Evolutionary conservation across 2,329 filamentous ascomycete species (phyloP), one percentile per base, ranked within the genome.

Genomic region (Dothidotthia symphoricarpi): DNA sequence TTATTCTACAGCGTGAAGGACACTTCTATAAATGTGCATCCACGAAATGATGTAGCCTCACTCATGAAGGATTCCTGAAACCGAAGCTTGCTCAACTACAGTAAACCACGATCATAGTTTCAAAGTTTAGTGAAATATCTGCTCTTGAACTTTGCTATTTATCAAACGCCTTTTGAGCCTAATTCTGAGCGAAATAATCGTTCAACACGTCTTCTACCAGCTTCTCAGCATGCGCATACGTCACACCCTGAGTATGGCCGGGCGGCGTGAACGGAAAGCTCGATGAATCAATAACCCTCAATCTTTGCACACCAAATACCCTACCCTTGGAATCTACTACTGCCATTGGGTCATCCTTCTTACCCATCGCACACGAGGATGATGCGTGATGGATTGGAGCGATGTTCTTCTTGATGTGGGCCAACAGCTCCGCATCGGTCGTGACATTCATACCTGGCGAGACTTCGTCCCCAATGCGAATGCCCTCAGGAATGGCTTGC

Each of bases 271-370:
- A 55, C 0, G 64, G 53, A 31, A 69, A 58, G 12, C 47, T 46
- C 8, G 45, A 51, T 2, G 55, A 53, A 49, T 68, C 64, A 3
- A 67, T 53, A 1, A 69, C 57, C 14, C 65, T 39, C 36, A 68
- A 28, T 3, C 46, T 41, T 19, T 55, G 16, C 3, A 63, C 55
- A 2, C 65, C 64, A 33, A 59, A 55, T 0, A 69, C 64, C 12
- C 51, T 47, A 3, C 47, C 63, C 24, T 59, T 53, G 2, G 53
- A 52, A 46, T 69, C 65, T 8, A 68, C 57, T 1, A 69, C 65
- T 5, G 65, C 63, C 28, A 45, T 49, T 4, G 38, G 28, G 28
- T 66, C 53, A 2, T 47, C 46, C 3, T n/a, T 16, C 33, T 42
- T 50, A 3, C 61, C 63, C 62, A 66, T 61, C 31, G 19, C 11